Percentiles rank a stretch among this genome's conserved stretches.
These are phyloP conservation scores for Emergomyces africanus DNA, from an alignment of 2,329 filamentous ascomycete genomes.

Conservation along the genomic window DNA sequence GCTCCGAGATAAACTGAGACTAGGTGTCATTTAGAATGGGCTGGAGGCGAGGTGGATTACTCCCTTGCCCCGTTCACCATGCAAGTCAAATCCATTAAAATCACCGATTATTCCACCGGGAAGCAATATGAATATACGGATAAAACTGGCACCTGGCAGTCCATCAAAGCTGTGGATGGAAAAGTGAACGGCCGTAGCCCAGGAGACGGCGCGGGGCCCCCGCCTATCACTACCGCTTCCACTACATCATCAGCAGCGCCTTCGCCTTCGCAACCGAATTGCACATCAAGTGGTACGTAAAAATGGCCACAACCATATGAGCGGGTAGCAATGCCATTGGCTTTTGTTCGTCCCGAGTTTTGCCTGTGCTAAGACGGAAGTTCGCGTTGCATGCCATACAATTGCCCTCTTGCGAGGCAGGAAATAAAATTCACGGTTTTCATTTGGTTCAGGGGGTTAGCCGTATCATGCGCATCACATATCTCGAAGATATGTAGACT, in stretches of 20 bases:
- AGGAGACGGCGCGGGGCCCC: neutral
- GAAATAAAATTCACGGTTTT: neutral
- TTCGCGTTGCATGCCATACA: neutral
- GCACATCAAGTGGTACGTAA: neutral
- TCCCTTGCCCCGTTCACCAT: slow-evolving; percentile 54
- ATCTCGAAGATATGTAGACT: neutral
- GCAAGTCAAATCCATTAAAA: slow-evolving; percentile 52
- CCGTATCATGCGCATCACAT: neutral
- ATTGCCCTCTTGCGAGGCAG: neutral
- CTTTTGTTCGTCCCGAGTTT: neutral
- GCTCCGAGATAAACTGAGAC: neutral
- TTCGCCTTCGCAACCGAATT: neutral
- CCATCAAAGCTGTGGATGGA: slow-evolving; percentile 15
- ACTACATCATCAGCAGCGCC: neutral
- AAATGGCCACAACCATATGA: neutral
- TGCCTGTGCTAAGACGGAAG: too few relatives aligned
- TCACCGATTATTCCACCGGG: slow-evolving; percentile 44
- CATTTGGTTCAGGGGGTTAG: neutral
- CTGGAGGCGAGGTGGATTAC: slow-evolving; percentile 2
- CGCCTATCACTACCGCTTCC: neutral
- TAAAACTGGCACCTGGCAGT: slow-evolving; percentile 46
- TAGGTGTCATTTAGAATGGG: slow-evolving; percentile 2
- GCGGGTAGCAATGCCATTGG: neutral
- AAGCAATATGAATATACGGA: slow-evolving; percentile 55
- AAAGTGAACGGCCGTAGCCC: neutral